Evolutionary conservation across 148 eudicot species (phyloP).

Genomic region (Rhododendron williamsianum): DNA sequence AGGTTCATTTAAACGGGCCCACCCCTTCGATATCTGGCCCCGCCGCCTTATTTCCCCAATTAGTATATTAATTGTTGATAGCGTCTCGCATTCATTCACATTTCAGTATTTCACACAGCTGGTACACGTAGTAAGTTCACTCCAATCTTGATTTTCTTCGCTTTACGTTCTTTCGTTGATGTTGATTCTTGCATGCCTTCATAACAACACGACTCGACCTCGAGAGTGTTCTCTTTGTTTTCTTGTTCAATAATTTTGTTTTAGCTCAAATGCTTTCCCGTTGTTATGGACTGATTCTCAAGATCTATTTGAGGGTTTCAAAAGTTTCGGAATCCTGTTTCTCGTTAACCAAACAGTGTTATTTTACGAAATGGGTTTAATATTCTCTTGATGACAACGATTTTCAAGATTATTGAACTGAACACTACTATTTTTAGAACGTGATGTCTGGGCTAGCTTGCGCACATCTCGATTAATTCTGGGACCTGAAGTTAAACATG

Average conservation of each 20-base stretch:
- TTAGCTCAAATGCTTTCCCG: neutral
- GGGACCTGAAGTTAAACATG: neutral
- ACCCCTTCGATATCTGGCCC: conserved; percentile 5
- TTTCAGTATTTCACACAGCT: neutral
- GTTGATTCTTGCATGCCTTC: conserved; percentile 2
- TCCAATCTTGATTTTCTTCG: neutral
- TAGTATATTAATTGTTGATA: neutral
- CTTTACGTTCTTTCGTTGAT: neutral
- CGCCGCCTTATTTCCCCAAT: neutral
- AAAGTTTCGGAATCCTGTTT: neutral
- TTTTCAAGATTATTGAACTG: neutral
- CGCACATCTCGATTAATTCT: neutral
- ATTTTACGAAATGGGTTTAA: neutral
- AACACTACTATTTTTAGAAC: neutral
- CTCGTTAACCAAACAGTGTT: no score
- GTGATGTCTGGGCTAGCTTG: neutral
- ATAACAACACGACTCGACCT: neutral
- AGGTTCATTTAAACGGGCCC: neutral
- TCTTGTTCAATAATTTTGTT: neutral
- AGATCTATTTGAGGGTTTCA: neutral
- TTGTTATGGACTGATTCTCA: neutral
- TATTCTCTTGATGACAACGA: neutral
- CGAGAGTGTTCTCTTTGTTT: neutral
- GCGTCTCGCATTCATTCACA: neutral
- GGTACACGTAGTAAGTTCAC: conserved; percentile 1